A percentile compares a stretch with the other conserved stretches of the same genome.
phyloP scores from a whole-genome alignment of 2,329 filamentous ascomycete species.

The Diplodia corticola region DNA sequence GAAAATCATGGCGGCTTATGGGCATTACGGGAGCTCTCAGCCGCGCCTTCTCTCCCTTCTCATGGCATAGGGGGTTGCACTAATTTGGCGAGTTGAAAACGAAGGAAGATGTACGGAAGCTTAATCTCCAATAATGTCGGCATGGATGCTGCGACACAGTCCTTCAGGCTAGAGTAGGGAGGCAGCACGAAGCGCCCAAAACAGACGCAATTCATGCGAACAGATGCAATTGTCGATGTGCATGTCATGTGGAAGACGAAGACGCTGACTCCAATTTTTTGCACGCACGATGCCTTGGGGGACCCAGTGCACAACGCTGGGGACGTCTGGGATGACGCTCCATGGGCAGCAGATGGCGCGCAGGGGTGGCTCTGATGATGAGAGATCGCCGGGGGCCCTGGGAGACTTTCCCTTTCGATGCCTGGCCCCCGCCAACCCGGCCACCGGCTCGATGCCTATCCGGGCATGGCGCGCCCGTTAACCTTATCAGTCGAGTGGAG shows the following conservation, averaged over 20 bases:
- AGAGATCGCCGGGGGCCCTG: constrained; percentile 10
- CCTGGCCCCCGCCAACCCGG: neutral
- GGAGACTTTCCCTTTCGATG: constrained; percentile 14
- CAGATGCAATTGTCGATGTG: neutral
- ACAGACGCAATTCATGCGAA: neutral
- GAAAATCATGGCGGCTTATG: constrained; percentile 1
- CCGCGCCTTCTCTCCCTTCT: constrained; percentile 3
- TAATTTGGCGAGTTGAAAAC: neutral
- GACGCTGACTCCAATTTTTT: constrained; percentile 6
- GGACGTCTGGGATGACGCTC: constrained; percentile 1
- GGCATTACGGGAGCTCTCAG: neutral
- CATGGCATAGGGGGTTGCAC: constrained; percentile 9
- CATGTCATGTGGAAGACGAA: neutral
- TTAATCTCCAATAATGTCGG: neutral
- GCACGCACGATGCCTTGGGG: constrained; percentile 3
- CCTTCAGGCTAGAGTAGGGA: neutral
- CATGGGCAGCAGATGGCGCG: neutral
- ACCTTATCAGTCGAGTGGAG: constrained; percentile 17
- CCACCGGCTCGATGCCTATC: neutral
- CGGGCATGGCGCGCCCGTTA: constrained; percentile 8
- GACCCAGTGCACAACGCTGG: neutral
- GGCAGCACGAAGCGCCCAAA: neutral
- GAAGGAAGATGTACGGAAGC: neutral
- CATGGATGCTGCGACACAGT: neutral
- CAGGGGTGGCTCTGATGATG: too few relatives aligned